Conservation (phyloP, 768 basidiomycete species). For the Collybia nuda region DNA sequence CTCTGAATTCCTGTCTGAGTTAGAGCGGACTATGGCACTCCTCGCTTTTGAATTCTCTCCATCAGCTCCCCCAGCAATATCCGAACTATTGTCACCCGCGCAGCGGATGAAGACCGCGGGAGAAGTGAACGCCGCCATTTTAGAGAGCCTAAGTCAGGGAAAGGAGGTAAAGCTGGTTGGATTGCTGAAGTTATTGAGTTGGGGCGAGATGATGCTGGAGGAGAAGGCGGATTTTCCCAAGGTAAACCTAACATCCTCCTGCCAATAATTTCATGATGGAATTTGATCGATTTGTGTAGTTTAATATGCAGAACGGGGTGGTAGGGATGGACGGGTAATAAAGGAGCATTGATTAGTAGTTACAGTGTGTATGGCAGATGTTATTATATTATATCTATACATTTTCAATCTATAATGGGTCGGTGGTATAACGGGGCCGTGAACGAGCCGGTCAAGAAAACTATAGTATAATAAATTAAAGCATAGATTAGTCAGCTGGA, state of each 20-base stretch:
- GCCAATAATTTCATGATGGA: neutral
- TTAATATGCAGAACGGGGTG: slow-evolving; percentile 7
- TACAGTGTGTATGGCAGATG: neutral
- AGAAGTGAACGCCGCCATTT: slow-evolving; percentile 93
- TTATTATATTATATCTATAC: no score
- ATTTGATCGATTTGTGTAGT: slow-evolving; percentile 9
- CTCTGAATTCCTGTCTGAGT: slow-evolving; percentile 87
- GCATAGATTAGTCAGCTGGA: neutral
- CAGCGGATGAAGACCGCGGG: slow-evolving; percentile 95
- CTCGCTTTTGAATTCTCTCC: slow-evolving; percentile 76
- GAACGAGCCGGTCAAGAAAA: neutral
- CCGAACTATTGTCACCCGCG: slow-evolving; percentile 78
- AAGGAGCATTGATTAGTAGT: no score
- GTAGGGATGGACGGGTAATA: neutral
- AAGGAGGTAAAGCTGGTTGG: slow-evolving; percentile 89
- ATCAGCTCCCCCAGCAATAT: slow-evolving; percentile 62
- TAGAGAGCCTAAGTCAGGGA: slow-evolving; percentile 89
- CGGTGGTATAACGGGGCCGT: neutral
- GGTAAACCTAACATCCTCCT: slow-evolving; percentile 35
- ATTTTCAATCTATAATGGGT: no score
- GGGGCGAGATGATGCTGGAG: slow-evolving; percentile 82
- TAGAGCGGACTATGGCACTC: slow-evolving; percentile 94
- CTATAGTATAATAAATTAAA: no score
- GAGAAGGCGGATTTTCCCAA: slow-evolving; percentile 82
- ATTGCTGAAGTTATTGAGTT: slow-evolving; percentile 78